Evolutionary conservation across 441 rosid species (phyloP).

Genomic region (Bocquillonia castaneifolia): DNA sequence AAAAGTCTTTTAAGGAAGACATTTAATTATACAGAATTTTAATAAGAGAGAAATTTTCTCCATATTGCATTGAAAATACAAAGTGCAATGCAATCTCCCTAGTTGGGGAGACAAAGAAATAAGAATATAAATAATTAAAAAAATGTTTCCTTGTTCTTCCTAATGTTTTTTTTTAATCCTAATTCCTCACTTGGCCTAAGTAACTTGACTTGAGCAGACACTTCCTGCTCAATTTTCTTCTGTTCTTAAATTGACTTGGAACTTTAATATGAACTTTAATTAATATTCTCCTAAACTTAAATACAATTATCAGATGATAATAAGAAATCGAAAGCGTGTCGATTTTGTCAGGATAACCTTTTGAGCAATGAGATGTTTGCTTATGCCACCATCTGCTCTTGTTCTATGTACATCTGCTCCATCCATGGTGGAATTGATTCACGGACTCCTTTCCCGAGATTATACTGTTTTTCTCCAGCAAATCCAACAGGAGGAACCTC

Average conservation of each 20-base stretch:
- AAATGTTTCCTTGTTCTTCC: conserved; percentile 17
- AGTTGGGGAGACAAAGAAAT: conserved; percentile 14
- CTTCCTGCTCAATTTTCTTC: conserved; percentile 12
- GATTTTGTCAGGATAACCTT: conserved; percentile 27
- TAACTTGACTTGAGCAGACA: conserved; percentile 18
- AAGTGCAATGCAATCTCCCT: conserved; percentile 13
- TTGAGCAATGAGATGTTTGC: conserved; percentile 22
- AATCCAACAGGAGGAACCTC: conserved; percentile 44
- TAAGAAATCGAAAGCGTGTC: conserved; percentile 17
- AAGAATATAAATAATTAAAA: conserved; percentile 36
- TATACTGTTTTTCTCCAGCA: conserved; percentile 35
- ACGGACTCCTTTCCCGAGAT: conserved; percentile 24
- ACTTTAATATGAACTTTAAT: background rate
- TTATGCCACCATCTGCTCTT: conserved; percentile 88
- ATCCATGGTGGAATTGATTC: conserved; percentile 52
- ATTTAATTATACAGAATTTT: background rate
- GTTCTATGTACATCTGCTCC: conserved; percentile 82
- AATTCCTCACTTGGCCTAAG: background rate
- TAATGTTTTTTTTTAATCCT: conserved; percentile 13
- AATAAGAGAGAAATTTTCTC: conserved; percentile 7
- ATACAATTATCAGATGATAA: conserved; percentile 20
- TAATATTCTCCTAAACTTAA: background rate
- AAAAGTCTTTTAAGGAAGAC: background rate
- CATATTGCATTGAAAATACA: conserved; percentile 12
- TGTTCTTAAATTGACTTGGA: conserved; percentile 5